Base-by-base conservation (phyloP, 2,329 filamentous ascomycete genomes). In the Calonectria ilicicola region DNA sequence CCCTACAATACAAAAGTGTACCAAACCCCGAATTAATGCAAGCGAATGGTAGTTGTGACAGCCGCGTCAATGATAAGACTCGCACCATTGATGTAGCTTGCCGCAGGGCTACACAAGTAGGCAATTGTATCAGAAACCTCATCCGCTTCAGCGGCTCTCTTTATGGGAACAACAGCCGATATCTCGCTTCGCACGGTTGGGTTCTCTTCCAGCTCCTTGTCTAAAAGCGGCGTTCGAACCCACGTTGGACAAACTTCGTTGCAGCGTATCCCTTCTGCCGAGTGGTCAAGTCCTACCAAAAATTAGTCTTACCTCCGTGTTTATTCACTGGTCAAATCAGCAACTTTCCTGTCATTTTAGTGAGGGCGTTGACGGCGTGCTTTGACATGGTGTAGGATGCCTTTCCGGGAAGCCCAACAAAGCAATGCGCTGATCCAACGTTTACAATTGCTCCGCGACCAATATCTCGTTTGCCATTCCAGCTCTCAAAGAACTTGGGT, bases 111-210 rank as follows among this genome's bases (percentile, higher is more conserved):
- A 12, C 62, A 65, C 38, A 65, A 23, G 27, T 65, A 65, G 17
- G 62, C 62, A 47, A 65, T 65, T 2, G 62, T 65, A 7, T 65
- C 62, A 35, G 62, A 65, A 46, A 65, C 62, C 23, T 49, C 62
- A 19, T 65, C 62, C 10, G 42, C 29, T 35, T 65, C 62, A 35
- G 62, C 62, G 21, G 26, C 62, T n/a, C 62, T 21, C 42, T 49
- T 49, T n/a, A 65, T 32, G 19, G 53, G 51, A 3, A 58, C 29
- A 53, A 53, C 49, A 15, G 53, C 53, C 14, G n/a, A 3, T 9
- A 58, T 32, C 9, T 38, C 32, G 15, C 21, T 32, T 58, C 23
- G n/a, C 14, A 58, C 21, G n/a, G 53, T n/a, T 7, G 53, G 53
- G 53, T 58, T 58, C 21, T 58, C 53, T 26, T 23, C 35, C 19